Evolutionary conservation across 768 basidiomycete genomes (phyloP), one percentile per base, ranked within the genome.

Genomic region (Suillus subluteus): DNA sequence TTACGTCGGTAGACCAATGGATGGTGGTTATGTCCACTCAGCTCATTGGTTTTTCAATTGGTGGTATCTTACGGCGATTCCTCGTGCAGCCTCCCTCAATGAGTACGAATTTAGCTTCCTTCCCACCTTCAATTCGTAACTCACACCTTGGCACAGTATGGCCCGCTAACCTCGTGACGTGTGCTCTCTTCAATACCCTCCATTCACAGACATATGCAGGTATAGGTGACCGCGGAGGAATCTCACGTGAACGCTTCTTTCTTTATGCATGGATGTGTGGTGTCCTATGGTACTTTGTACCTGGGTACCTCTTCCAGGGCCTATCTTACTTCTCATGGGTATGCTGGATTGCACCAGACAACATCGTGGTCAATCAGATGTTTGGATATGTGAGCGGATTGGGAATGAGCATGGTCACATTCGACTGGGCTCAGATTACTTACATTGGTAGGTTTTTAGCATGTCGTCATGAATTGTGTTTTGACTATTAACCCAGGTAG

Each of bases 361-460:
- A 92, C 69, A 69, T 89, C 61, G 80, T 76, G 58, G 84, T 95
- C 72, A 94, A 93, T 75, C 87, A 91, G 72, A 77, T 94, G 72
- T 94, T 94, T 69, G 92, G 92, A 41, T 87, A 87, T 66, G 69
- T 72, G 43, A 69, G 62, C 26, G 81, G 82, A 16, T 73, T 89
- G 72, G 88, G 88, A 35, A 91, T 93, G 89, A 88, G 89, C 68
- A 73, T 92, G 67, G 75, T 93, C 72, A 91, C 91, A 40, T 92
- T 95, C 74, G 92, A 94, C 70, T 95, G 92, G 93, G 81, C 88
- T 3, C 89, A 91, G 74, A 87, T 90, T 66, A 66, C 77, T 11
- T 81, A 73, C 65, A 73, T 78, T 8, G 73, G 76, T 59, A 63
- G 62, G 61, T 35, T 16, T 18, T 9, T 11, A 13, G 18, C 6